Base-by-base conservation (phyloP, 306 rosid species). In the Sindora glabra region DNA sequence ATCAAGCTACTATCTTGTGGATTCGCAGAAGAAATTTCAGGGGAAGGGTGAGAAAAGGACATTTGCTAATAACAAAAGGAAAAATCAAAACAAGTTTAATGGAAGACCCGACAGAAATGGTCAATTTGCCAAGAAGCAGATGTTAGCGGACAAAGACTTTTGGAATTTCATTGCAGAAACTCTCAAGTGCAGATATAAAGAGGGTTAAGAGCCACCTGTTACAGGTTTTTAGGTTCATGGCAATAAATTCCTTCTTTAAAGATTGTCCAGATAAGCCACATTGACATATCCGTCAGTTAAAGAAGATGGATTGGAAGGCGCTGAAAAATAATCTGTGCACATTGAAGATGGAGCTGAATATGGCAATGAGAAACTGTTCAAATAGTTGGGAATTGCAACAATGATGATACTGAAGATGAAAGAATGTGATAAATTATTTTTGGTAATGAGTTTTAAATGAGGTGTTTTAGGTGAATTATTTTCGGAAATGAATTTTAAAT, bases 171-270 rank as follows among this genome's bases (percentile, higher is more conserved):
- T 70, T 86, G 71, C 80, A 86, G 83, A 92, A 89, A 75, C 99
- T 92, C 56, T 73, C 84, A 53, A 68, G 74, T 72, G 64, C 84
- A 46, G 99, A 92, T 67, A 62, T 78, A 48, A 80, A 56, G 76
- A 86, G 86, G 73, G 96, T 89, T 53, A 86, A 75, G 54, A 72
- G 77, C 72, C 77, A 56, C 60, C 42, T 89, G 60, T 32, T 78
- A 65, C 96, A 92, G 77, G 90, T 67, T 65, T 83, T 92, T 64
- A 81, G 95, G 79, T 92, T 92, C 89, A 83, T 84, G 84, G 80
- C 62, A 45, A 71, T 67, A 59, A 92, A 92, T 64, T 86, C 86
- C 26, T 89, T 89, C 74, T 89, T 92, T 68, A 69, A 76, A 59
- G 76, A 84, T 50, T 66, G 63, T 71, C 86, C 84, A 11, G 80